Conservation (phyloP, 1,284 basidiomycete genomes). For the Puccinia sorghi region DNA sequence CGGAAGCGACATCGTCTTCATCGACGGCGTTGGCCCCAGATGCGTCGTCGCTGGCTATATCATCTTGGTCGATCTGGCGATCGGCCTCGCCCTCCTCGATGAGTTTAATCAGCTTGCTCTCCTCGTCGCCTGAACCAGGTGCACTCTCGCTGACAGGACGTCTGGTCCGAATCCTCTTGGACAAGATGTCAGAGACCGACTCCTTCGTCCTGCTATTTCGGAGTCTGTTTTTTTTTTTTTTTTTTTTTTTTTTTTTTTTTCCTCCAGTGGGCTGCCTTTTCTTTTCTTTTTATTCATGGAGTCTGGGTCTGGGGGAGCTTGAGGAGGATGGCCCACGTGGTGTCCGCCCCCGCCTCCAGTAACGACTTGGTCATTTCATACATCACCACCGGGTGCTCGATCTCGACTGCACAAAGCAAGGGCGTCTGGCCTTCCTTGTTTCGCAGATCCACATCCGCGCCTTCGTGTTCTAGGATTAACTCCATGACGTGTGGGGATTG, state of each 20-base stretch:
- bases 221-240: not conserved
- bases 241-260: no score
- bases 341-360: conserved; percentile 37
- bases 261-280: not conserved
- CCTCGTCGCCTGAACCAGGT: conserved; percentile 3
- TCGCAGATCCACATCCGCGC: conserved; percentile 34
- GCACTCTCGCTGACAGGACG: not conserved
- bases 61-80: conserved; percentile 16
- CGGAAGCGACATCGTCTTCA: conserved; percentile 25
- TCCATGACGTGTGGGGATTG: conserved; percentile 34
- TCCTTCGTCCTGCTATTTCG: conserved; percentile 8
- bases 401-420: conserved; percentile 14
- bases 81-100: conserved; percentile 23
- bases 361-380: conserved; percentile 33
- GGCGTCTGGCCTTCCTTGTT: conserved; percentile 41
- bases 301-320: not conserved
- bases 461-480: conserved; percentile 46
- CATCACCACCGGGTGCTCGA: conserved; percentile 10
- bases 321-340: conserved; percentile 7
- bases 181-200: conserved; percentile 10
- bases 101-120: not conserved
- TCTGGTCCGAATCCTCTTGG: not conserved
- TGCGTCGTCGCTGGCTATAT: conserved; percentile 24
- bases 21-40: not conserved
- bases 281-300: not conserved